Evolutionary conservation across 768 basidiomycete species (phyloP).

Genomic region (Sarcomyxa edulis): DNA sequence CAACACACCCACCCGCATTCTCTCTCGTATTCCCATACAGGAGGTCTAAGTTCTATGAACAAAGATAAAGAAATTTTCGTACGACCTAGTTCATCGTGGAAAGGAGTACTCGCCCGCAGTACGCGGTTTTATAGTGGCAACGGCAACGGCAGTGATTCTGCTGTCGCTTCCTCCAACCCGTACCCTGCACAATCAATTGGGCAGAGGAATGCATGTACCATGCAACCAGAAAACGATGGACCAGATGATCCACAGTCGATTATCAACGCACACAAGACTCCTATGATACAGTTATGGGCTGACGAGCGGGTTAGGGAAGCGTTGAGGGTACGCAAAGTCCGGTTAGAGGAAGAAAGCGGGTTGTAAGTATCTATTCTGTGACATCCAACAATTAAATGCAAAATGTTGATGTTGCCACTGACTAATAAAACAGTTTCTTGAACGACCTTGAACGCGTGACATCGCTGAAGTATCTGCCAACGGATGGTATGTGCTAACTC

Average conservation of each 20-base stretch:
- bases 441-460: constrained; percentile 66
- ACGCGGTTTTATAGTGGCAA: no score
- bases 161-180: no score
- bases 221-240: no score
- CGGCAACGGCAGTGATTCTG: no score
- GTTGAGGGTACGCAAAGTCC: constrained; percentile 50
- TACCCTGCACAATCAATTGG: no score
- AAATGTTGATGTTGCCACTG: not conserved
- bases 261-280: constrained; percentile 51
- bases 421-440: constrained; percentile 46
- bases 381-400: not conserved
- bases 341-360: constrained; percentile 67
- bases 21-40: no score
- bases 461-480: constrained; percentile 56
- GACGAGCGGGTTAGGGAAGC: constrained; percentile 55
- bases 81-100: no score
- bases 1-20: no score
- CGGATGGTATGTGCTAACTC: constrained; percentile 46
- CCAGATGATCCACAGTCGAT: constrained; percentile 57
- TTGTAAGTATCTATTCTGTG: constrained; percentile 51
- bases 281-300: constrained; percentile 65
- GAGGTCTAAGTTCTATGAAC: no score
- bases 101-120: no score
- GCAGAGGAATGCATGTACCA: no score
- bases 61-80: no score